These are phyloP conservation scores for Polyplosphaeria fusca DNA, from an alignment of 495 filamentous ascomycete genomes.

Conservation along the genomic window DNA sequence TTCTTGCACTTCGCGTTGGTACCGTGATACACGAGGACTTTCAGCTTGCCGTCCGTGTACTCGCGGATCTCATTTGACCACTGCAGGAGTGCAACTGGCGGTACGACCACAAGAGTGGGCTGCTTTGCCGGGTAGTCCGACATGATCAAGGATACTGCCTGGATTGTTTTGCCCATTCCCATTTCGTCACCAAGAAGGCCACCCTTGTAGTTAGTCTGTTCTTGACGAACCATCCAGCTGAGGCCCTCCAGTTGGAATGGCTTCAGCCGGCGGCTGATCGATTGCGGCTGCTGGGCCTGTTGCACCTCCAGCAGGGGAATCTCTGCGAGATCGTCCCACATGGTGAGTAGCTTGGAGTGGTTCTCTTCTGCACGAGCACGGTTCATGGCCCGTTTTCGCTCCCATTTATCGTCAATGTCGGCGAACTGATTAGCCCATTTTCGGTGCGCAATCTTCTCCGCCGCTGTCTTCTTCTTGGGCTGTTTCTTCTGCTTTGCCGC, in stretches of 20 bases:
- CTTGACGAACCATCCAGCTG: slow-evolving; percentile 89
- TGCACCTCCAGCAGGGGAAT: slow-evolving; percentile 62
- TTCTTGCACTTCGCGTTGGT: slow-evolving; percentile 78
- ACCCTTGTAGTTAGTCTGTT: slow-evolving; percentile 77
- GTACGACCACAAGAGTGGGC: slow-evolving; percentile 85
- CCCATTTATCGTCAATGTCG: slow-evolving; percentile 35
- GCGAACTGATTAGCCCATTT: slow-evolving; percentile 16
- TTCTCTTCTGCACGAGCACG: slow-evolving; percentile 65
- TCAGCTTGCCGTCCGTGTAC: slow-evolving; percentile 85
- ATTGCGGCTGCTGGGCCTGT: slow-evolving; percentile 68
- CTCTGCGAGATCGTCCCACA: slow-evolving; percentile 76
- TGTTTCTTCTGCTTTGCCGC: background rate
- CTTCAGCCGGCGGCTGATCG: slow-evolving; percentile 78
- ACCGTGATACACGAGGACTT: slow-evolving; percentile 84
- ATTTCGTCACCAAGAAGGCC: slow-evolving; percentile 93
- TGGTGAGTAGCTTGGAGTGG: slow-evolving; percentile 73
- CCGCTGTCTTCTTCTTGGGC: background rate
- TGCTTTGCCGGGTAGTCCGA: slow-evolving; percentile 82
- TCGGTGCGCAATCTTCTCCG: background rate
- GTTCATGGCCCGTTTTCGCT: slow-evolving; percentile 46
- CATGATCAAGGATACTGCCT: slow-evolving; percentile 96
- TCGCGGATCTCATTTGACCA: slow-evolving; percentile 91
- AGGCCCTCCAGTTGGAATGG: slow-evolving; percentile 91
- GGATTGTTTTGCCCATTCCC: slow-evolving; percentile 98
- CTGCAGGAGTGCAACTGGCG: slow-evolving; percentile 94